Evolutionary conservation across 441 rosid species (phyloP), one percentile per base, ranked within the genome.

Genomic region (Biscutella laevigata): DNA sequence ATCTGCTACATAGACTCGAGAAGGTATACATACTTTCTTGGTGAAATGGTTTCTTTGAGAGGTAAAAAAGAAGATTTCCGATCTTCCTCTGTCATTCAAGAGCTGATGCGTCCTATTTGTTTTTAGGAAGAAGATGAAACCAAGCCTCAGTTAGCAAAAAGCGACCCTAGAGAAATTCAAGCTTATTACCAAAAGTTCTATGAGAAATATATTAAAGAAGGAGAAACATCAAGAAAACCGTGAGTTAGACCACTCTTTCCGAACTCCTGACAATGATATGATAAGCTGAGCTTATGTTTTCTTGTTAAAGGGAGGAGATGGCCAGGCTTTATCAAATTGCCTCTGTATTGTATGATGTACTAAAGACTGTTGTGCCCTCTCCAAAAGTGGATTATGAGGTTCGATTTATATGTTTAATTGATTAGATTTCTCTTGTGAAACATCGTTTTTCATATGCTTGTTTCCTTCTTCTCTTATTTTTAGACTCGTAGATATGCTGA

Each of bases 281-380:
- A 8, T 32, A 8, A 15, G 51, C 60, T 48, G 26, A 64, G 46
- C 32, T 12, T 39, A 10, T 17, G 21, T 32, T 67, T 43, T 17
- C 61, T 19, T 49, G 48, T 59, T 79, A 55, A 73, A 92, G 97
- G 75, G 95, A 92, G 78, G 95, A 86, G 83, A 82, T 84, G 95
- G 85, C 79, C 2, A 86, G 80, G 72, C 72, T 80, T 47, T 77
- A 76, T 65, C 83, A 81, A 73, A 77, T 86, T 59, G 99, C 97
- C 6, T 36, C 86, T 0, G 97, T 92, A 4, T 70, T 92, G 46
- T 81, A 78, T 62, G 97, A 88, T 68, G 95, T 82, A 61, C 43
- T 88, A 68, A 74, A 3, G 66, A 72, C 85, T 3, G 83, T 88
- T 40, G 88, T 86, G 17, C 88, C 75, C 26, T 0, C 67, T 22